Evolutionary conservation across 306 rosid genomes (phyloP).

Genomic region (Cyamopsis tetragonoloba): DNA sequence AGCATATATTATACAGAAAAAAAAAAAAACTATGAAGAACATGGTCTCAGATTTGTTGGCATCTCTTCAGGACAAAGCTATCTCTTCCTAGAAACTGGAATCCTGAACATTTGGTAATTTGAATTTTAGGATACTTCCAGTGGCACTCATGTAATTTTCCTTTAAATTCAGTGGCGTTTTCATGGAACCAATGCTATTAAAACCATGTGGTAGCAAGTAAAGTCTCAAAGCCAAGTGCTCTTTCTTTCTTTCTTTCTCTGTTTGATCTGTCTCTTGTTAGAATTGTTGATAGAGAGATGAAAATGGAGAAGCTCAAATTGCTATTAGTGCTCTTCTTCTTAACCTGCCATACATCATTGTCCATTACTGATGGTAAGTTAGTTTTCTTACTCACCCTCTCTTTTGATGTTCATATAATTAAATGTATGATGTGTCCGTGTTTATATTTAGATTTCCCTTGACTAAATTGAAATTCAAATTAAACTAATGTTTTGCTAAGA

Average conservation of each 20-base stretch:
- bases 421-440: too few species aligned
- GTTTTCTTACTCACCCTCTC: too few species aligned
- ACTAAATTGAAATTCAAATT: too few species aligned
- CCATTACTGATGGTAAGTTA: constrained; percentile 35
- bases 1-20: neutral
- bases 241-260: neutral
- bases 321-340: constrained; percentile 36
- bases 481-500: too few species aligned
- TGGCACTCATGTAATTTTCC: constrained; percentile 41
- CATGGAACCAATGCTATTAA: constrained; percentile 8
- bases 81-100: neutral
- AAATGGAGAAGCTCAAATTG: constrained; percentile 34
- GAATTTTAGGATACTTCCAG: neutral
- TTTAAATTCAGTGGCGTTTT: constrained; percentile 20
- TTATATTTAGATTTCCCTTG: too few species aligned
- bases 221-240: neutral
- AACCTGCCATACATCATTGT: constrained; percentile 25
- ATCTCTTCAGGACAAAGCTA: neutral
- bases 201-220: constrained; percentile 4
- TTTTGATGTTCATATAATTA: too few species aligned
- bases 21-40: too few species aligned
- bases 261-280: neutral
- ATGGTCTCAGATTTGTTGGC: neutral
- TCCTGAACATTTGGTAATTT: neutral
- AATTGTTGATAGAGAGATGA: neutral